These are phyloP conservation scores for Quercus robur DNA, from an alignment of 306 rosid genomes.

Conservation along the genomic window DNA sequence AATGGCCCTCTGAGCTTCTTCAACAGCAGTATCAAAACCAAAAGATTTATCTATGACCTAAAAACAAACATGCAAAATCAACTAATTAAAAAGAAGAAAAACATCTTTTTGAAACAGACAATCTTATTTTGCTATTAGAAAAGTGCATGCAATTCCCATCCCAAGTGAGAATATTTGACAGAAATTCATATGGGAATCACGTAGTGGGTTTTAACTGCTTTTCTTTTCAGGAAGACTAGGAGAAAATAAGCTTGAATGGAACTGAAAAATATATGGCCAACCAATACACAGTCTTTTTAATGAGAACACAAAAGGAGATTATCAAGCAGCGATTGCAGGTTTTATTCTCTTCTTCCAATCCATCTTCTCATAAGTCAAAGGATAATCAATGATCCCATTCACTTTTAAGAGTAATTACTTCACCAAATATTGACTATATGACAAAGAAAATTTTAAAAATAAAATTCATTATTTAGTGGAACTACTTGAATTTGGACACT, in stretches of 20 bases:
- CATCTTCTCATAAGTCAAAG: neutral
- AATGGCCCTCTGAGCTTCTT: conserved; percentile 98
- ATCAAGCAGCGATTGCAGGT: neutral
- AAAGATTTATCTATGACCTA: conserved; percentile 97
- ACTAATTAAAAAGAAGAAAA: neutral
- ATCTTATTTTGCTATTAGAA: neutral
- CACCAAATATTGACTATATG: neutral
- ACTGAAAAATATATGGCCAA: neutral
- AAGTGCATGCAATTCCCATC: neutral
- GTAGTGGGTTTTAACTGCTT: neutral
- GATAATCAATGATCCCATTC: neutral
- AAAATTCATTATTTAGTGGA: neutral
- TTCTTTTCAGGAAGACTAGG: neutral
- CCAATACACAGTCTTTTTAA: neutral
- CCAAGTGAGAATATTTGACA: neutral
- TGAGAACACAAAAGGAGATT: neutral
- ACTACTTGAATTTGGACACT: neutral
- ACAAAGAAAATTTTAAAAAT: neutral
- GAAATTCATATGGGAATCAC: neutral
- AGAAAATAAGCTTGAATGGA: neutral
- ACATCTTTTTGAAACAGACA: neutral
- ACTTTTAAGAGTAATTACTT: neutral
- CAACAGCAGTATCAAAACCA: conserved; percentile 97
- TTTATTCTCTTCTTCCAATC: conserved; percentile 5
- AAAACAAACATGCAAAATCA: conserved; percentile 30